Percentiles rank a stretch among this genome's conserved stretches.
These are phyloP conservation scores for Dalechampia spathulata DNA, from an alignment of 441 rosid genomes.

Conservation along the genomic window DNA sequence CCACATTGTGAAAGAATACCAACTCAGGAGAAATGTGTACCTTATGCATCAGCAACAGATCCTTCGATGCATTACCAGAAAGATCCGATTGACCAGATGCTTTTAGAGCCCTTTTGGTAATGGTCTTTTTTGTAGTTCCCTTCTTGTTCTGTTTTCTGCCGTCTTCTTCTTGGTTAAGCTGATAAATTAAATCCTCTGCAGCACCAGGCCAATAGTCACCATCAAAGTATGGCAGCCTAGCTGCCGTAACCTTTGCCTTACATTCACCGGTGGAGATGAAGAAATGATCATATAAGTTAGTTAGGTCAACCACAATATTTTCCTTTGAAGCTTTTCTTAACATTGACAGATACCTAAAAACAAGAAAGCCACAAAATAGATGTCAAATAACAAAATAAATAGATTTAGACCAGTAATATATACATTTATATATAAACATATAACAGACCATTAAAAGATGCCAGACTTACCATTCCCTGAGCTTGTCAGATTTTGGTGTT, in stretches of 20 bases:
- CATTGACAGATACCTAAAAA: conserved; percentile 86
- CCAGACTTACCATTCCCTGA: conserved; percentile 82
- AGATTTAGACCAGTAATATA: background rate
- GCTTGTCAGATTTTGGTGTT: conserved; percentile 98
- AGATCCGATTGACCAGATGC: conserved; percentile 98
- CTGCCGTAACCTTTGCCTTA: conserved; percentile 95
- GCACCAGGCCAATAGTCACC: conserved; percentile 99
- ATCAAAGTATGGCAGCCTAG: conserved; percentile 98
- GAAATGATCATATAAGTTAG: conserved; percentile 93
- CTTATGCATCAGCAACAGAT: conserved; percentile 91
- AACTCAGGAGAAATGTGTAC: too few species aligned
- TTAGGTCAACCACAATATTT: conserved; percentile 79
- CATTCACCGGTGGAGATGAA: conserved; percentile 80
- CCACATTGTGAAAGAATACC: too few species aligned
- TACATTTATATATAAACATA: too few species aligned
- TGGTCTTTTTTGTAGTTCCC: conserved; percentile 76
- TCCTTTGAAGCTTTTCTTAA: conserved; percentile 85
- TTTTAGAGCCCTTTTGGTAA: conserved; percentile 94
- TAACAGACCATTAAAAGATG: background rate
- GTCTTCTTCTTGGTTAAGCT: conserved; percentile 95
- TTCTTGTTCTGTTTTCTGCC: conserved; percentile 90
- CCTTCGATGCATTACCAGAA: conserved; percentile 92
- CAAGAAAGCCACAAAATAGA: conserved; percentile 10
- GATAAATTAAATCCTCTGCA: conserved; percentile 94
- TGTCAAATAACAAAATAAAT: conserved; percentile 3